phyloP scores from a whole-genome alignment of 257 asterid species.

The Solanum medicagineum region DNA sequence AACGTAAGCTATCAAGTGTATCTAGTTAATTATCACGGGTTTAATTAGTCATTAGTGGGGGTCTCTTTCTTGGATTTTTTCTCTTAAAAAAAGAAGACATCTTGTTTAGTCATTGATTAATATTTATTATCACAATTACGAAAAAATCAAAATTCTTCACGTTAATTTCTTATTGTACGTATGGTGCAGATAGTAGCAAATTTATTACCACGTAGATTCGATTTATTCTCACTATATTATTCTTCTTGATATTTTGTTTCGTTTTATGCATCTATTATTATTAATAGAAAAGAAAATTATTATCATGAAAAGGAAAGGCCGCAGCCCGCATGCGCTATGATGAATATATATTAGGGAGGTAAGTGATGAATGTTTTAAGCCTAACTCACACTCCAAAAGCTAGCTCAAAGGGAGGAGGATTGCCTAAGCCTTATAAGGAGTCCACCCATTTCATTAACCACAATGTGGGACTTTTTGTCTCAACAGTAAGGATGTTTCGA shows the following conservation, averaged over 20 bases:
- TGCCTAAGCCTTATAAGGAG: too few relatives aligned
- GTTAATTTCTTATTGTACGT: not conserved
- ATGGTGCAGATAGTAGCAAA: not conserved
- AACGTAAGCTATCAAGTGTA: not conserved
- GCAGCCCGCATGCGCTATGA: not conserved
- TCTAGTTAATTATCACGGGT: not conserved
- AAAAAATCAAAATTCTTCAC: not conserved
- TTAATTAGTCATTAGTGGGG: not conserved
- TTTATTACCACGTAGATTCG: not conserved
- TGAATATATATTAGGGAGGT: not conserved
- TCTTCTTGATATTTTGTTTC: not conserved
- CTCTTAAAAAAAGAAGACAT: too few relatives aligned
- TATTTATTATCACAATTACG: not conserved
- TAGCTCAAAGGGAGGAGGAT: too few relatives aligned
- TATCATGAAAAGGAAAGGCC: not conserved
- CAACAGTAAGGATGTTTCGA: not conserved
- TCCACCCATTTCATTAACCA: too few relatives aligned
- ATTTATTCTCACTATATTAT: not conserved
- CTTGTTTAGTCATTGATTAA: not conserved
- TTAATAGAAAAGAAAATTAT: not conserved
- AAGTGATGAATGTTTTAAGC: too few relatives aligned
- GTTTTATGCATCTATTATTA: too few relatives aligned
- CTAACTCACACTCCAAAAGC: too few relatives aligned
- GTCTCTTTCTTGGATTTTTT: not conserved
- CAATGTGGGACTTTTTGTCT: too few relatives aligned